phyloP scores from a whole-genome alignment of 805 yeast species.

The Lipomyces spencermartinsiae region DNA sequence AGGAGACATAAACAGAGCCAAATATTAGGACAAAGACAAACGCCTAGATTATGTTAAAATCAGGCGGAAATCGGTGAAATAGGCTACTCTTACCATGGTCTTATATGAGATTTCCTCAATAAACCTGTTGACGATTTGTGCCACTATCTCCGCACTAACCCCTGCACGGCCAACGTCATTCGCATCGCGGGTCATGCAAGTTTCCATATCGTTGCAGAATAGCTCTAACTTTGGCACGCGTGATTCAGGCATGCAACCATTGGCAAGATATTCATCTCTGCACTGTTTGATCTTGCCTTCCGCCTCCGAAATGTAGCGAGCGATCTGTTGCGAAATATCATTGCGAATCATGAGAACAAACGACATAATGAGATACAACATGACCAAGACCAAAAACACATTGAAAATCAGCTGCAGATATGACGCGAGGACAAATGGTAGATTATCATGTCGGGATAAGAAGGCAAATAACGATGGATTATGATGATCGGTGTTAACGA shows the following conservation, averaged over 20 bases:
- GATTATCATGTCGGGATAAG: constrained; percentile 36
- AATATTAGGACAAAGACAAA: constrained; percentile 55
- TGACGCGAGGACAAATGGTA: constrained; percentile 63
- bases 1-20: constrained; percentile 59
- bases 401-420: constrained; percentile 72
- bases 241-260: constrained; percentile 67
- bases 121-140: constrained; percentile 80
- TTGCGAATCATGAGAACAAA: constrained; percentile 61
- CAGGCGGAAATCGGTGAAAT: constrained; percentile 23
- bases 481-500: neutral
- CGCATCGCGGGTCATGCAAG: constrained; percentile 84
- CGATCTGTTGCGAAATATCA: constrained; percentile 77
- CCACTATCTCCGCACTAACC: constrained; percentile 81
- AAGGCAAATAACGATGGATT: constrained; percentile 21
- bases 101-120: constrained; percentile 74
- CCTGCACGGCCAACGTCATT: constrained; percentile 67
- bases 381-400: constrained; percentile 55
- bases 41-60: constrained; percentile 15
- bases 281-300: constrained; percentile 72
- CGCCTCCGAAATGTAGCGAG: constrained; percentile 64
- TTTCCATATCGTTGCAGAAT: constrained; percentile 74
- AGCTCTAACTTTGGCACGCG: constrained; percentile 78
- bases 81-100: constrained; percentile 52
- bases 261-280: constrained; percentile 68
- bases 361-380: constrained; percentile 59